phyloP scores from a whole-genome alignment of 2,329 filamentous ascomycete species.

The Lasiodiplodia sp. region DNA sequence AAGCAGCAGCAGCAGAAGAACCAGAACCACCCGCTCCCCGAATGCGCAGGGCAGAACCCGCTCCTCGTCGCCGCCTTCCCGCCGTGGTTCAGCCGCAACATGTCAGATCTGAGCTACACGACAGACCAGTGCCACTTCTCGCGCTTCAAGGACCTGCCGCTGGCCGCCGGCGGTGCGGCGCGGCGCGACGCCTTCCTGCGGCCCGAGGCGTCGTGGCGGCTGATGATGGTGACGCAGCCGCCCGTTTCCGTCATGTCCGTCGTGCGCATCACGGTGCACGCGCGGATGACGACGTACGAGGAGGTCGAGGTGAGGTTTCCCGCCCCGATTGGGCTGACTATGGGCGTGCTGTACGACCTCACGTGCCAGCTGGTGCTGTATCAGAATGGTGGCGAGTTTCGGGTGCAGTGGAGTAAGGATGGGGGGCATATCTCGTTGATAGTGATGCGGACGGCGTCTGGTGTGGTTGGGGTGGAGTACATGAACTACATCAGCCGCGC shows the following conservation, averaged over 20 bases:
- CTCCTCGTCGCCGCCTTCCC: background rate
- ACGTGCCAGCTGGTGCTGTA: background rate
- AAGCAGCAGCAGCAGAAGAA: no score
- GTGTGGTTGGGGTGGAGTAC: background rate
- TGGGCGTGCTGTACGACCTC: background rate
- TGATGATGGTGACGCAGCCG: background rate
- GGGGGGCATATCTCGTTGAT: no score
- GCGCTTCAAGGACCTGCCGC: no score
- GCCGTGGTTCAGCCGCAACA: background rate
- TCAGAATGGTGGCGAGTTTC: background rate
- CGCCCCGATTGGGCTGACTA: background rate
- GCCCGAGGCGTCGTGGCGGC: background rate
- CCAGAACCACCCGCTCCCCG: background rate
- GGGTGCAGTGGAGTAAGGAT: background rate
- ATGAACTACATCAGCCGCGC: background rate
- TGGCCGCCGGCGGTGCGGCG: no score
- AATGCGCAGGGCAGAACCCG: background rate
- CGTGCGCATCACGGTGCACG: no score
- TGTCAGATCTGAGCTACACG: no score
- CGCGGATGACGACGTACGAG: no score
- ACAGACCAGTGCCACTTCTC: no score
- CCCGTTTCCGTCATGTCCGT: background rate
- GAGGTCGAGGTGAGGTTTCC: no score
- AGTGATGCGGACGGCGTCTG: background rate
- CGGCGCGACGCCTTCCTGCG: background rate